phyloP scores from a whole-genome alignment of 192 early-diverging fungal species.

The Dissophora ornata region DNA sequence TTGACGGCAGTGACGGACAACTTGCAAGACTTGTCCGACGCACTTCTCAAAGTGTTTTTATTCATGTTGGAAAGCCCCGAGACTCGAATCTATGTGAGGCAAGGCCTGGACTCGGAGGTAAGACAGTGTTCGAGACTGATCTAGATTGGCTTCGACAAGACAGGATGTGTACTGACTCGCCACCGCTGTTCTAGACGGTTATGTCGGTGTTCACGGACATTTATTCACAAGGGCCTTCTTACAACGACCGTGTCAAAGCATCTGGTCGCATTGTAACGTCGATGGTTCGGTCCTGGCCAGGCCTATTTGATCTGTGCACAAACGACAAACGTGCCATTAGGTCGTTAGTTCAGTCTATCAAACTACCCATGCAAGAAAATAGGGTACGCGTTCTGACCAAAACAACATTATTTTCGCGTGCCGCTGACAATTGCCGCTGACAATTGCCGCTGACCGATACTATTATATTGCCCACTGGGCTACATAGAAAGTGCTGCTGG shows the following conservation, averaged over 20 bases:
- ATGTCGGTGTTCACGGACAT: constrained; percentile 85
- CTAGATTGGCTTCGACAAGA: too few species aligned
- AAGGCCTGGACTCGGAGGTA: constrained; percentile 83
- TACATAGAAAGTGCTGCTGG: constrained; percentile 77
- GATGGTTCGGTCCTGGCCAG: constrained; percentile 82
- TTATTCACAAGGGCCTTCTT: constrained; percentile 69
- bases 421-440: background rate
- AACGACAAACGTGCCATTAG: constrained; percentile 76
- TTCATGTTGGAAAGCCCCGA: constrained; percentile 79
- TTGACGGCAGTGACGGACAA: constrained; percentile 75
- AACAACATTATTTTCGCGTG: too few species aligned
- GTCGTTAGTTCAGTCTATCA: constrained; percentile 76
- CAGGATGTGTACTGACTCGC: too few species aligned
- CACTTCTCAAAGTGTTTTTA: constrained; percentile 71
- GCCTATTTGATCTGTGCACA: constrained; percentile 79
- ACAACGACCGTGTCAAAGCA: constrained; percentile 73
- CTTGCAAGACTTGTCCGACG: constrained; percentile 66
- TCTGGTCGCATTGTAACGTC: constrained; percentile 71
- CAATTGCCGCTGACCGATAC: too few species aligned
- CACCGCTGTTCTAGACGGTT: constrained; percentile 63
- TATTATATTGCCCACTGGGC: too few species aligned
- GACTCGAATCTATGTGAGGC: constrained; percentile 72
- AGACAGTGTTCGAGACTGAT: too few species aligned
- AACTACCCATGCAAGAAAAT: constrained; percentile 77
- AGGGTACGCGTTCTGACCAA: constrained; percentile 56